phyloP scores from a whole-genome alignment of 129 eudicot genomes.

The Centella asiatica region DNA sequence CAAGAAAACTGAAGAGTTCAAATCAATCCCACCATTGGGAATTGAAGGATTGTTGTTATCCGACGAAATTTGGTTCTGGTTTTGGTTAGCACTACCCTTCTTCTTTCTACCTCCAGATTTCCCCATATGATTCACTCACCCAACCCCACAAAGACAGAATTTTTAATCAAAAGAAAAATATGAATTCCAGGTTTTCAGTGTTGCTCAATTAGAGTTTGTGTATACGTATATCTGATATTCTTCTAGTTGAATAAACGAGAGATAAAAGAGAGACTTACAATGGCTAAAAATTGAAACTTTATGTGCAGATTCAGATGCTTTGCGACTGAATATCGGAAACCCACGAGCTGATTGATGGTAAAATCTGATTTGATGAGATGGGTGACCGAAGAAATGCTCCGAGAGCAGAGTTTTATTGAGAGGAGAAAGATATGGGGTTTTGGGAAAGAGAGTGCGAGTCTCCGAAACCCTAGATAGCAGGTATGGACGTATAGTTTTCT shows the following conservation, averaged over 20 bases:
- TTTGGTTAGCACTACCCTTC: conserved; percentile 20
- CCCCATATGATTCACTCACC: conserved; percentile 18
- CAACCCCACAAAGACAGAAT: background rate
- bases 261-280: background rate
- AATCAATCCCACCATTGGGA: conserved; percentile 54
- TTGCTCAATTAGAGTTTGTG: background rate
- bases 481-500: too few species aligned
- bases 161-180: background rate
- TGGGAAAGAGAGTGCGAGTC: background rate
- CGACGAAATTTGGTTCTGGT: conserved; percentile 8
- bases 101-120: conserved; percentile 25
- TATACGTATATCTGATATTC: background rate
- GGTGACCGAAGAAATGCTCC: background rate
- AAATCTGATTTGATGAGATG: background rate
- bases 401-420: background rate
- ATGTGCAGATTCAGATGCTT: background rate
- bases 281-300: background rate
- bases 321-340: background rate
- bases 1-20: conserved; percentile 58
- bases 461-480: conserved; percentile 14
- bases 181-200: background rate
- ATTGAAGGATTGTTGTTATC: conserved; percentile 29
- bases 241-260: background rate
- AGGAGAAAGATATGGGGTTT: background rate
- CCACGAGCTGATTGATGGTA: background rate